phyloP scores from a whole-genome alignment of 345 rosid genomes.

The Populus alba region DNA sequence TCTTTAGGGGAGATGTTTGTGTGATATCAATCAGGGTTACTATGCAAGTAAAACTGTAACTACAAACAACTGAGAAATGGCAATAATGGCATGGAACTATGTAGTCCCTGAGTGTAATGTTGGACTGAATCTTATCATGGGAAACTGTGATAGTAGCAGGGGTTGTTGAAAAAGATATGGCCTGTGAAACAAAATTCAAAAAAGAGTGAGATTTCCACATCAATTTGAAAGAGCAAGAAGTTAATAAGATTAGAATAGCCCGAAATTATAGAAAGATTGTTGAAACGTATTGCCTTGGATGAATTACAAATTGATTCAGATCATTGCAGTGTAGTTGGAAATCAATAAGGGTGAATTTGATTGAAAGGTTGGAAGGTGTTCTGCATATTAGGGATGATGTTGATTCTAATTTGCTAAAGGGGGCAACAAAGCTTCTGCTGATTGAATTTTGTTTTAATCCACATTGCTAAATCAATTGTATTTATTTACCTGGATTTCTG shows the following conservation, averaged over 20 bases:
- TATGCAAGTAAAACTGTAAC: neutral
- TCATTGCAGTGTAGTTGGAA: neutral
- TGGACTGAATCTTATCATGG: neutral
- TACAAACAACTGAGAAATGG: neutral
- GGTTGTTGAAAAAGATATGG: neutral
- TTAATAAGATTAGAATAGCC: neutral
- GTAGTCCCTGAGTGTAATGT: neutral
- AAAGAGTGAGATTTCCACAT: neutral
- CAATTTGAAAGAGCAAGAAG: neutral
- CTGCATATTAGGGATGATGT: neutral
- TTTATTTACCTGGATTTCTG: neutral
- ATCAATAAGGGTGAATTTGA: neutral
- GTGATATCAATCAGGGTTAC: neutral
- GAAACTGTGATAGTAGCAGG: neutral
- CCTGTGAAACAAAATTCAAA: neutral
- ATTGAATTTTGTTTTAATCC: neutral
- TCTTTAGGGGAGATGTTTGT: neutral
- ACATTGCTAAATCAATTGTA: neutral
- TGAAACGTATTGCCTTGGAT: neutral
- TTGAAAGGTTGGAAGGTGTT: neutral
- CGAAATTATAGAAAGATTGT: neutral
- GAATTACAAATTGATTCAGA: neutral
- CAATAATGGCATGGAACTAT: neutral
- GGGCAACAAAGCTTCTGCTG: neutral
- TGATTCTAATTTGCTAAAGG: neutral